Conservation (phyloP, 345 rosid genomes). For the Zanthoxylum bungeanum region DNA sequence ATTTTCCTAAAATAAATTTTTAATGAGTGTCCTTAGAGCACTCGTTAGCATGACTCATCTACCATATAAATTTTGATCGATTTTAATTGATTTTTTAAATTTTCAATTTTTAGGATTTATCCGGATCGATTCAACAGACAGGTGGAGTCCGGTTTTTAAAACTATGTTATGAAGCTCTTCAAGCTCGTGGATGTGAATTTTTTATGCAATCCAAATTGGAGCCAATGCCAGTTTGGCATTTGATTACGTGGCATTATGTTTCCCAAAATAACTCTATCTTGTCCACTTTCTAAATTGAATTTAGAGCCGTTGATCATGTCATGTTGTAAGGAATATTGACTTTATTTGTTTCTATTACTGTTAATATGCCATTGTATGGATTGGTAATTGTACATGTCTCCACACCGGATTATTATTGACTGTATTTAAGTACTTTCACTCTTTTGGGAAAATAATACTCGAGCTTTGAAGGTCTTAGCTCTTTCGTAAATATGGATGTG, state of each 20-base stretch:
- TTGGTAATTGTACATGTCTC: background rate
- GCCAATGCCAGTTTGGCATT: constrained; percentile 31
- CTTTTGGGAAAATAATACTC: constrained; percentile 4
- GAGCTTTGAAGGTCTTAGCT: constrained; percentile 6
- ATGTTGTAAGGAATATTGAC: too few species aligned
- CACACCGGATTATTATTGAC: constrained; percentile 1
- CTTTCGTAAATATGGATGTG: constrained; percentile 2
- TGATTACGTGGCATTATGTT: constrained; percentile 26
- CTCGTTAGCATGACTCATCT: too few species aligned
- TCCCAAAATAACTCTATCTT: constrained; percentile 12
- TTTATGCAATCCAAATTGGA: constrained; percentile 16
- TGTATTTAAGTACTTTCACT: background rate
- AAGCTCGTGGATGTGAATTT: constrained; percentile 31
- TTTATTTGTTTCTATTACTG: too few species aligned
- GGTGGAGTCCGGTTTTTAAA: too few species aligned
- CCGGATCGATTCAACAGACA: too few species aligned
- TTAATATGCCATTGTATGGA: background rate
- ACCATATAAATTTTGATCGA: too few species aligned
- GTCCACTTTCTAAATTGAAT: constrained; percentile 20
- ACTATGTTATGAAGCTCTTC: too few species aligned
- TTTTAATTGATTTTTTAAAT: too few species aligned
- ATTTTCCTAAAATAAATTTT: too few species aligned
- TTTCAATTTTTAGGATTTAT: too few species aligned
- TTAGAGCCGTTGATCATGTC: constrained; percentile 31
- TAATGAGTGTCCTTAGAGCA: too few species aligned